Conservation (phyloP, 1,284 basidiomycete species). For the Butyriboletus appendiculatus region DNA sequence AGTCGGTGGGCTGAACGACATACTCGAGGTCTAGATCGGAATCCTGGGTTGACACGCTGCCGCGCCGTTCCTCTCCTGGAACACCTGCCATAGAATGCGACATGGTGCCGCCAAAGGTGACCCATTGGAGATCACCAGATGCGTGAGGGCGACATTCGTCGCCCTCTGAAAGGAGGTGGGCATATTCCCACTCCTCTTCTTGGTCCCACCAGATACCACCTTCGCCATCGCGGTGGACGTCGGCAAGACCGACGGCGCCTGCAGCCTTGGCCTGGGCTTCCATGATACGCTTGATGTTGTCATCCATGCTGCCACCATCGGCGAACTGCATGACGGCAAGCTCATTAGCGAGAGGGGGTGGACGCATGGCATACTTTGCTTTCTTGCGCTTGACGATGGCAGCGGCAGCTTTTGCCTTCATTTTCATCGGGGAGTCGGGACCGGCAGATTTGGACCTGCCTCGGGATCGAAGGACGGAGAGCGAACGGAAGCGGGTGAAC, state of each 20-base stretch:
- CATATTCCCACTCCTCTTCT: slow-evolving; percentile 68
- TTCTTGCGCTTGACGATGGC: slow-evolving; percentile 48
- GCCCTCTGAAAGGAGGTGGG: slow-evolving; percentile 49
- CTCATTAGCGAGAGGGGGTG: slow-evolving; percentile 58
- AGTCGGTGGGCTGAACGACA: slow-evolving; percentile 45
- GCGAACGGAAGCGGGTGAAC: slow-evolving; percentile 46
- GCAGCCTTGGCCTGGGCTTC: slow-evolving; percentile 49
- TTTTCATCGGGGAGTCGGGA: slow-evolving; percentile 23
- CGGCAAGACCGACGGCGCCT: slow-evolving; percentile 42
- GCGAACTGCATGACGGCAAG: slow-evolving; percentile 66
- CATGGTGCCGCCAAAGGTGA: slow-evolving; percentile 39
- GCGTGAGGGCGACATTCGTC: slow-evolving; percentile 14
- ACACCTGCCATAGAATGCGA: slow-evolving; percentile 14
- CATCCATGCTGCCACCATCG: slow-evolving; percentile 61
- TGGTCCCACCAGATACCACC: slow-evolving; percentile 71
- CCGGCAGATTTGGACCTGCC: slow-evolving; percentile 35
- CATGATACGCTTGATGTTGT: slow-evolving; percentile 58
- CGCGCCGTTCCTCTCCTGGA: slow-evolving; percentile 41
- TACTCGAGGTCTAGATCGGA: slow-evolving; percentile 54
- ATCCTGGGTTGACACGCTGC: slow-evolving; percentile 49
- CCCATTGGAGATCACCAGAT: slow-evolving; percentile 40
- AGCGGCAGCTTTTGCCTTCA: slow-evolving; percentile 25
- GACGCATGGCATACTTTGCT: slow-evolving; percentile 38
- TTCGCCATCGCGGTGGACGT: slow-evolving; percentile 56
- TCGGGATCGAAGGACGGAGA: slow-evolving; percentile 43